Evolutionary conservation across 345 rosid genomes (phyloP).

Genomic region (Pseudoturritis turrita): DNA sequence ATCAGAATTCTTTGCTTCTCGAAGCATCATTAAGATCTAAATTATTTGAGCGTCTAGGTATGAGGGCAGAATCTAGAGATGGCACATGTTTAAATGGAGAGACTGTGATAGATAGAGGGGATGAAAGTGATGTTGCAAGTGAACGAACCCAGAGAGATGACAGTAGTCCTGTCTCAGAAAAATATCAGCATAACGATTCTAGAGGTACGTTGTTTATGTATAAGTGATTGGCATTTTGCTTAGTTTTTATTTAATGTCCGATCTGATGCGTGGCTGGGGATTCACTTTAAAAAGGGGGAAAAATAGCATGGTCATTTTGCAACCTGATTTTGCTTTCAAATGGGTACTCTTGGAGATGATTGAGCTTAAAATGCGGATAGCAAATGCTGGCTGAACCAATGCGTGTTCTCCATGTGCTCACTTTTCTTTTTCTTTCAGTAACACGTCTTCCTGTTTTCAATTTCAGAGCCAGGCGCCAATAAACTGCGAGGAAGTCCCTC

Average conservation of each 20-base stretch:
- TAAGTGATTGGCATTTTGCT: conserved; percentile 3
- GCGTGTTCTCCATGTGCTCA: background rate
- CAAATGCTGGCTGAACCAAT: background rate
- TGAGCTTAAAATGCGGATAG: conserved; percentile 9
- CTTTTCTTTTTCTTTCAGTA: background rate
- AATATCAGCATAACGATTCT: conserved; percentile 35
- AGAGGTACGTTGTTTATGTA: conserved; percentile 40
- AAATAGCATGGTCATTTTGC: background rate
- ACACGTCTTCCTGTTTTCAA: background rate
- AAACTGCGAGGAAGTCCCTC: conserved; percentile 34
- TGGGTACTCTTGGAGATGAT: background rate
- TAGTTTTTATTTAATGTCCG: background rate
- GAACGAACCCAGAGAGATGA: conserved; percentile 54
- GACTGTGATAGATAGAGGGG: conserved; percentile 44
- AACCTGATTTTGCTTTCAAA: conserved; percentile 2
- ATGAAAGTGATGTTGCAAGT: conserved; percentile 55
- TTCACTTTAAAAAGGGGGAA: background rate
- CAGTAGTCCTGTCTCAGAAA: conserved; percentile 43
- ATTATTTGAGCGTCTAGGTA: conserved; percentile 63
- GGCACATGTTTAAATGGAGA: conserved; percentile 36
- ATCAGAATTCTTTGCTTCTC: conserved; percentile 54
- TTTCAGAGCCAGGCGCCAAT: conserved; percentile 40
- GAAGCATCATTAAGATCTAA: conserved; percentile 87
- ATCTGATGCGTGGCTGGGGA: background rate
- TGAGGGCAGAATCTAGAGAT: conserved; percentile 41